Evolutionary conservation across 768 basidiomycete genomes (phyloP), one percentile per base, ranked within the genome.

Genomic region (Panaeolus cyanescens): DNA sequence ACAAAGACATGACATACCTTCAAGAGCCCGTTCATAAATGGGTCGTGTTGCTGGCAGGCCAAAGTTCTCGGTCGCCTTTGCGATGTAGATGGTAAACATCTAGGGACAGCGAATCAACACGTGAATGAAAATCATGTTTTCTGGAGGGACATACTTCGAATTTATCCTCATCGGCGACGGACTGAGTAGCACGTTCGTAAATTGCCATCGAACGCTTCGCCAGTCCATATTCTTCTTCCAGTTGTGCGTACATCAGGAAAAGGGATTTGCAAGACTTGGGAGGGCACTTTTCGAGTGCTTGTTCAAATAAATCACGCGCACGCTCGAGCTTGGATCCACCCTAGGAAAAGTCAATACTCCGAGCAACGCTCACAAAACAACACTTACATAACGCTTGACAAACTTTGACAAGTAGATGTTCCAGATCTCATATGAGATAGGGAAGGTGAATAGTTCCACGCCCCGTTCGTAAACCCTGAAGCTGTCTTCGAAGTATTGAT

Each of bases 401-500:
- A 99, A 99, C 75, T 99, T 99, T 42, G 93, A 90, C 19, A 99
- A 78, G 74, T 99, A 99, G 57, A 97, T 97, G 73, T 99, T 99
- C 96, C 97, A 99, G 64, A 99, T 89, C 76, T 99, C 97, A 74
- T 98, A 99, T 3, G 95, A 96, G 62, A 99, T 88, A 0, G 97
- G 97, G 82, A 93, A 99, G 8, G 96, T 96, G 80, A 99, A 99
- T 31, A 99, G 79, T 65, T 99, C 96, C 9, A 96, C 94, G 53
- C 97, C 97, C 25, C 96, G 89, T 72, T 99, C 97, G 72, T 98
- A 99, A 25, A 96, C 91, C 85, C 95, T 97, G 87, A 99, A 99
- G 74, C 93, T 94, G 69, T 99, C 97, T 68, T 99, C 97, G 75
- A 92, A 99, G 76, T 99, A 99, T 66, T 95, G 87, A 76, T 98